Percentiles rank a stretch among this genome's conserved stretches.
Conservation (phyloP, 2,329 filamentous ascomycete species). For the Mollisia scopiformis region DNA sequence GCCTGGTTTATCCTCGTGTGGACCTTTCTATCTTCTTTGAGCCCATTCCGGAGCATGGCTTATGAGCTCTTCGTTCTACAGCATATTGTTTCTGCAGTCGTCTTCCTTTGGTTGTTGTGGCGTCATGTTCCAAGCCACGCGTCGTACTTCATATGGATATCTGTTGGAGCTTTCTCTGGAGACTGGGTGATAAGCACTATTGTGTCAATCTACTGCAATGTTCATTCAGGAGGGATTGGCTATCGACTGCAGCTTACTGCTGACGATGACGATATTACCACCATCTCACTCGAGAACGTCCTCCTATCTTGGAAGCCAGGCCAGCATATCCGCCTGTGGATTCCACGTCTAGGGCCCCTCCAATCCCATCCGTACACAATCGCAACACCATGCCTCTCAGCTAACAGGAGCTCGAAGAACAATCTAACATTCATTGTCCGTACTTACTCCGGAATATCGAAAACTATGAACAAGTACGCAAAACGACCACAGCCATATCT, state of each 20-base stretch:
- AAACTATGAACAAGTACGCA: constrained; percentile 38
- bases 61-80: constrained; percentile 10
- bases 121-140: background rate
- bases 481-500: background rate
- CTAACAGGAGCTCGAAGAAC: constrained; percentile 42
- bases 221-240: constrained; percentile 41
- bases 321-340: constrained; percentile 64
- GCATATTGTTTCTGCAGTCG: constrained; percentile 1
- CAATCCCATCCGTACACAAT: constrained; percentile 66
- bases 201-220: constrained; percentile 54
- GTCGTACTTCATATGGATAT: background rate
- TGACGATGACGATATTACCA: background rate
- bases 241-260: constrained; percentile 13
- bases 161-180: background rate
- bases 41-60: background rate
- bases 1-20: constrained; percentile 54
- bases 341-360: constrained; percentile 54
- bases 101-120: background rate
- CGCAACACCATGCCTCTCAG: constrained; percentile 54
- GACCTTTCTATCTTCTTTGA: background rate
- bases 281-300: background rate
- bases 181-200: constrained; percentile 41
- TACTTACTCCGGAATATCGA: background rate
- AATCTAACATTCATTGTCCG: constrained; percentile 53
- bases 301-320: constrained; percentile 51